Conservation (phyloP, 2,329 filamentous ascomycete genomes). For the Aquanectria penicillioides region DNA sequence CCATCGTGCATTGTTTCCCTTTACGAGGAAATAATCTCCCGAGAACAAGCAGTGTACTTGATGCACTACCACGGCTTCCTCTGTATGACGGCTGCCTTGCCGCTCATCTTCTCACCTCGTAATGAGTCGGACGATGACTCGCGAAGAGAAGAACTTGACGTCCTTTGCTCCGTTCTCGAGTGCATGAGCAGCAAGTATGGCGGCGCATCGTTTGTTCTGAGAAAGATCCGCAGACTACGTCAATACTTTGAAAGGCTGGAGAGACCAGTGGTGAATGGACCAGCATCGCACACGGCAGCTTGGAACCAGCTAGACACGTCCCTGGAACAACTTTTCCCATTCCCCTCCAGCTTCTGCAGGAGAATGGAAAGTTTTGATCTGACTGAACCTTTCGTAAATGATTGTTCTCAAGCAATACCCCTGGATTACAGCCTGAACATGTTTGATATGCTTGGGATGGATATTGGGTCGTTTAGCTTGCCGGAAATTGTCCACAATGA, state of each 20-base stretch:
- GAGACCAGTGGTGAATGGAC: not conserved
- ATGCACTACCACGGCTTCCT: slow-evolving; percentile 13
- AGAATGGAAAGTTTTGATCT: not conserved
- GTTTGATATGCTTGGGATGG: not conserved
- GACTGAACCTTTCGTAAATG: not conserved
- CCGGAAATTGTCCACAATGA: too few relatives aligned
- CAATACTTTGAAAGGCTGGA: not conserved
- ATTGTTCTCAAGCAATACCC: not conserved
- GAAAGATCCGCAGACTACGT: not conserved
- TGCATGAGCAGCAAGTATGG: slow-evolving; percentile 1
- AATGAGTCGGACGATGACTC: not conserved
- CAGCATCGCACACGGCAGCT: not conserved
- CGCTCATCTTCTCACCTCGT: not conserved
- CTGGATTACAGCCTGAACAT: not conserved
- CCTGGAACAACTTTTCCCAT: slow-evolving; percentile 2
- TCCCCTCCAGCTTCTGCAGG: slow-evolving; percentile 4
- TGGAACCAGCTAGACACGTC: not conserved
- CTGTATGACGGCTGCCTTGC: slow-evolving; percentile 11
- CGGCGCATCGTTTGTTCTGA: slow-evolving; percentile 2
- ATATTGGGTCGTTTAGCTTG: too few relatives aligned
- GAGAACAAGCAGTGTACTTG: slow-evolving; percentile 6
- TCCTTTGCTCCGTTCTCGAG: not conserved
- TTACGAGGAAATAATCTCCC: slow-evolving; percentile 12
- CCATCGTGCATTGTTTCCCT: slow-evolving; percentile 9
- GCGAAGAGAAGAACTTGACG: not conserved